Percentiles rank a stretch among this genome's conserved stretches.
These are phyloP conservation scores for Terana coerulea DNA, from an alignment of 768 basidiomycete genomes.

Conservation along the genomic window DNA sequence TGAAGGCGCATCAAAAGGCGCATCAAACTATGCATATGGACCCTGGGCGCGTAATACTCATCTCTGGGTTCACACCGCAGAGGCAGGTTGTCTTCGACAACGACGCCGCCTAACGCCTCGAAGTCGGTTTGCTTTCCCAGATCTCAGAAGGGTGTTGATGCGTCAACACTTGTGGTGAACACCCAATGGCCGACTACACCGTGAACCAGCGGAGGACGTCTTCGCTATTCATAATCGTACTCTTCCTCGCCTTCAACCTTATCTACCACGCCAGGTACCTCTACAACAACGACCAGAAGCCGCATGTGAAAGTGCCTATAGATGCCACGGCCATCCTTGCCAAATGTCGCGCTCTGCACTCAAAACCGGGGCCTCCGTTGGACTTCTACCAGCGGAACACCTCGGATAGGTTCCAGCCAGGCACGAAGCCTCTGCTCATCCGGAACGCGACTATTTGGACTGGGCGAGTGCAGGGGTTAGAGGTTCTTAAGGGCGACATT, in stretches of 20 bases:
- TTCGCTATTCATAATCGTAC: conserved; percentile 7
- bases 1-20: not conserved
- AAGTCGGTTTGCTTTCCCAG: not conserved
- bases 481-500: conserved; percentile 55
- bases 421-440: conserved; percentile 52
- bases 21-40: not conserved
- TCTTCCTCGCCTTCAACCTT: conserved; percentile 15
- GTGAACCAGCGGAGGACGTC: conserved; percentile 10
- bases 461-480: conserved; percentile 51
- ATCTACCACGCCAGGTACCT: conserved; percentile 10
- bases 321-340: conserved; percentile 29
- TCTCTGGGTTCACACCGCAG: no score
- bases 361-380: conserved; percentile 33
- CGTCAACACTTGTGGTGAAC: not conserved
- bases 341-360: conserved; percentile 31
- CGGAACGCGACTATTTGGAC: conserved; percentile 80
- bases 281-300: not conserved
- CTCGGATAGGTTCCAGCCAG: conserved; percentile 54
- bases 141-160: not conserved
- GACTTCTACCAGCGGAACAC: conserved; percentile 29
- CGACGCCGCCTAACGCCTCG: not conserved
- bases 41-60: not conserved
- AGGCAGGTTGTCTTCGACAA: not conserved
- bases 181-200: conserved; percentile 1
- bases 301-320: conserved; percentile 14